Conservation (phyloP, 306 rosid genomes). For the Lotus japonicus region DNA sequence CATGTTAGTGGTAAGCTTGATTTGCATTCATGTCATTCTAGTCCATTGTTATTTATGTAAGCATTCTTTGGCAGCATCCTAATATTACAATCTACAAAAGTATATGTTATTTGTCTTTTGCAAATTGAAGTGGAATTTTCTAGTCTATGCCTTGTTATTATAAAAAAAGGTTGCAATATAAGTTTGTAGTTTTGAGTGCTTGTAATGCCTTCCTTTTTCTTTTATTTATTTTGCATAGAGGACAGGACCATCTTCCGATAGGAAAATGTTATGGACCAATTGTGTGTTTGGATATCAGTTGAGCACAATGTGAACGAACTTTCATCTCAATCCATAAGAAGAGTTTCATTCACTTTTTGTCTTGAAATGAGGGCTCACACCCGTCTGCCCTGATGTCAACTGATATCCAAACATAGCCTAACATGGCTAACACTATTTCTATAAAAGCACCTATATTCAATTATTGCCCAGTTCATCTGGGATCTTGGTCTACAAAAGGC, state of each 20-base stretch:
- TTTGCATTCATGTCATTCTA: not conserved
- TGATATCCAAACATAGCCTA: not conserved
- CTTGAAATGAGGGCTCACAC: too few species aligned
- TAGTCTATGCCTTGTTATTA: not conserved
- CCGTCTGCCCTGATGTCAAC: too few species aligned
- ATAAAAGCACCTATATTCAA: too few species aligned
- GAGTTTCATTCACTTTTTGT: too few species aligned
- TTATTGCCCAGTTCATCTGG: too few species aligned
- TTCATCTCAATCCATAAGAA: too few species aligned
- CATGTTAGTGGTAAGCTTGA: constrained; percentile 63
- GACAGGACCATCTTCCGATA: not conserved
- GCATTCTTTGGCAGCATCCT: not conserved
- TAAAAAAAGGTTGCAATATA: not conserved
- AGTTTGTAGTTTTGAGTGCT: not conserved
- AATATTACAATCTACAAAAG: not conserved
- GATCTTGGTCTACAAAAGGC: not conserved
- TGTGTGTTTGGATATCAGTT: too few species aligned
- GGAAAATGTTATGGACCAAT: too few species aligned
- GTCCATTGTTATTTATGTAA: not conserved
- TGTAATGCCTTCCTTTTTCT: not conserved
- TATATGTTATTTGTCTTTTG: not conserved
- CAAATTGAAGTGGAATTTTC: constrained; percentile 1
- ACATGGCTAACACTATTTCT: not conserved
- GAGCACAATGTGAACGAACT: too few species aligned
- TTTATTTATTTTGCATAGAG: not conserved